Base-by-base conservation (phyloP, 106 monocot species). In the Platanthera guangdongensis region DNA sequence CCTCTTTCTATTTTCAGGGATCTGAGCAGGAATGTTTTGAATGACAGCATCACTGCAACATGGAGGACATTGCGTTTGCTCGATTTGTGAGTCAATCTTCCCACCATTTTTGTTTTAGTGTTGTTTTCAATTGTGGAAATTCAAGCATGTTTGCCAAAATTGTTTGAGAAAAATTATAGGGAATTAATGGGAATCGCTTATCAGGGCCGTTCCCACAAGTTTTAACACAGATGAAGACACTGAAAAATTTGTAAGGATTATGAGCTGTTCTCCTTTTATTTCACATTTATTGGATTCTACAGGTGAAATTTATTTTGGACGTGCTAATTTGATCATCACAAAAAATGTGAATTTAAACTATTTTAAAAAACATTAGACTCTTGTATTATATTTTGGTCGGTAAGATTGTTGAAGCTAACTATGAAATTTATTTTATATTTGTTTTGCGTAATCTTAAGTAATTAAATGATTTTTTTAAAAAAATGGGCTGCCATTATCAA, bases 191-290 rank as follows among this genome's bases (percentile, higher is more conserved):
- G 57, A 94, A 94, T 52, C 79, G 79, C n/a, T 82, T 94, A 25
- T 85, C 86, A 4, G 93, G 93, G 18, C 83, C 84, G 9, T 94
- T 94, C 76, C 93, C 93, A 0, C n/a, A 53, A 39, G 78, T 72
- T 0, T 81, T 94, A n/a, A 85, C 86, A 14, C 81, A 81, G 47
- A 90, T 94, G 57, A 88, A 81, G 28, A 88, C 75, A 39, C 68
- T 92, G 55, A 80, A 50, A 57, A 84, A 85, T 80, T 60, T 92
- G 92, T 92, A 85, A 16, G 74, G 4, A 22, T 30, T 48, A 46
- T 5, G 16, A 16, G 1, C n/a, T 3, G 2, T 71, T 48, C 18
- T 71, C n/a, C 11, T 22, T 9, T 47, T 64, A 54, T 63, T 78
- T 63, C 14, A 72, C 32, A 59, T 52, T 68, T 50, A 15, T 32